Percentiles rank a stretch among this genome's conserved stretches.
These are phyloP conservation scores for Bryoerythrophyllum caledonicum DNA, from an alignment of 225 moss, liverwort and hornwort genomes.

Conservation along the genomic window DNA sequence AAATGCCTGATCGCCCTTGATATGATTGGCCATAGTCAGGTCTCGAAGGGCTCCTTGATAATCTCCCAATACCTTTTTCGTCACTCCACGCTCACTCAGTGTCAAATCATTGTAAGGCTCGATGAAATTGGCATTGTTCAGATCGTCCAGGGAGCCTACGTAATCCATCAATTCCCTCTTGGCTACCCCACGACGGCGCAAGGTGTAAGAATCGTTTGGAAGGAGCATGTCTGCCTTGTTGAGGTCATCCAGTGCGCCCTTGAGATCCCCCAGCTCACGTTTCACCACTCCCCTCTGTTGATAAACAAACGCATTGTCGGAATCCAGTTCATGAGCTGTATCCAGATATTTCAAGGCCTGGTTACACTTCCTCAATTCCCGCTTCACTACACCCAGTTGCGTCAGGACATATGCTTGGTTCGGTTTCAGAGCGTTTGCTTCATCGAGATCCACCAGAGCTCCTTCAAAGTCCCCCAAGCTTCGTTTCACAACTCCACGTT, in stretches of 20 bases:
- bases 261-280: not conserved
- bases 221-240: not conserved
- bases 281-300: not conserved
- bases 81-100: slow-evolving; percentile 2
- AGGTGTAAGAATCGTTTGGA: not conserved
- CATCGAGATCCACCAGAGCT: not conserved
- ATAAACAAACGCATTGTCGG: not conserved
- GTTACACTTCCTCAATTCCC: not conserved
- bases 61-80: slow-evolving; percentile 7
- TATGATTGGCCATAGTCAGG: not conserved
- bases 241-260: not conserved
- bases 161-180: slow-evolving; percentile 11
- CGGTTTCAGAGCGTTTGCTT: not conserved
- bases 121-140: not conserved
- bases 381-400: not conserved
- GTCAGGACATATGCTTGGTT: not conserved
- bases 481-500: not conserved
- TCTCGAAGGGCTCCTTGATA: slow-evolving; percentile 4
- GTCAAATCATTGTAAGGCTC: slow-evolving; percentile 6
- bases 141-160: slow-evolving; percentile 1
- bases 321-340: not conserved
- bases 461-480: not conserved
- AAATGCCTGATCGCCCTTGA: not conserved
- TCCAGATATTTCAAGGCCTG: not conserved
- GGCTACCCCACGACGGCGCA: not conserved